Evolutionary conservation across 331 rosid species (phyloP), one percentile per base, ranked within the genome.

Genomic region (Malus hybrid): DNA sequence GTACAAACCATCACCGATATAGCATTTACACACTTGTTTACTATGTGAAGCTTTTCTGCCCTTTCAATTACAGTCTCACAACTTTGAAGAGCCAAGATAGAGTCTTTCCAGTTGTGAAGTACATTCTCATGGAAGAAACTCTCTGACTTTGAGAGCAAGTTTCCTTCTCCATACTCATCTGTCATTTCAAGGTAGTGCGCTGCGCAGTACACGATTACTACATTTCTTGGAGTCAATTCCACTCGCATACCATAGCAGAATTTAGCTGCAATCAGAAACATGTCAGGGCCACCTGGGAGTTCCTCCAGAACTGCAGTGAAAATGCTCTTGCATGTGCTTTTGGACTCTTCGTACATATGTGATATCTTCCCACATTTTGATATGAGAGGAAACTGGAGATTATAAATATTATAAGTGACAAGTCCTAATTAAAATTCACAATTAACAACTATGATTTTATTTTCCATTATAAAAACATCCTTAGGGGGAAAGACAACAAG

Each of bases 1-100:
- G 98, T 93, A 81, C 96, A 93, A 75, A 80, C 97, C 97, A 93
- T 93, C 89, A 91, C 82, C 15, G 98, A 88, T 14, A 93, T 80
- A 66, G 98, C 89, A 73, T 82, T 85, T 79, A 91, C 81, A 80
- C 98, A 91, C 82, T 87, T 89, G 34, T 77, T 82, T 55, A 91
- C 77, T 63, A 93, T 84, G 65, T 85, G 89, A 72, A 91, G 86
- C 57, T 88, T 91, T 79, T 89, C 97, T 9, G 91, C 96, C 80
- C 83, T 78, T 7, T 78, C 65, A 36, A 88, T 82, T 63, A 91
- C 82, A 13, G 88, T 81, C 74, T 93, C 93, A 29, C 90, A 87
- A 82, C 90, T 87, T 74, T 91, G 97, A 75, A 93, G 93, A 71
- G 98, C 94, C 82, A 93, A 81, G 66, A 93, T 89, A 79, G 94